Evolutionary conservation across 805 yeast genomes (phyloP), one percentile per base, ranked within the genome.

Genomic region (Kodamaea kakaduensis): DNA sequence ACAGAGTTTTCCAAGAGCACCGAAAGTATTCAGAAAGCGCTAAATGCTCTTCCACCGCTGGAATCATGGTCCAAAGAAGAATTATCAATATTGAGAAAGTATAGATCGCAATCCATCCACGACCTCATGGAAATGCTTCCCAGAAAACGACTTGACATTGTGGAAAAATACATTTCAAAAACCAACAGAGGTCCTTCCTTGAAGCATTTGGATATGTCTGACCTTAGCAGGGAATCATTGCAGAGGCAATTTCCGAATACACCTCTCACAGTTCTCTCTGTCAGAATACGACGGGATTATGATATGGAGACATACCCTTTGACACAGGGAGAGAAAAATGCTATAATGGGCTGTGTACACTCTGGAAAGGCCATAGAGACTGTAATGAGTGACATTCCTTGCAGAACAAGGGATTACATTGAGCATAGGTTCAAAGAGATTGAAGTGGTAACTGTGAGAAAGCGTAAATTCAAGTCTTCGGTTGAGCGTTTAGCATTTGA

Each of bases 401-500:
- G 61, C 32, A 48, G 67, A 21, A 36, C 49, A 23, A 30, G 32
- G 31, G 44, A 43, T 5, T 58, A 40, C 30, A 41, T 58, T 14
- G 49, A 44, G 6, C 42, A 36, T 3, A 53, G 51, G 38, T 41
- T 47, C 20, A 48, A 49, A 14, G 56, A 53, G 25, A 37, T 50
- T 18, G 56, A 53, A 35, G 36, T 46, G 32, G 59, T 50, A 23
- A 51, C 49, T 9, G 46, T 42, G 10, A 43, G 71, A 33, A 51
- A 47, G 40, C 51, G 52, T 9, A 64, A 23, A 43, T 34, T 34
- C 27, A 34, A 27, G 27, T 20, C 37, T 9, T 17, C 21, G 12
- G 18, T 30, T 6, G 37, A 34, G 23, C 29, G 57, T 18, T 52
- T 67, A 17, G 42, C 61, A 6, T 66, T 64, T 39, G 67, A 61